Conservation (phyloP, 2,329 filamentous ascomycete genomes). For the Cladosporium sp. region DNA sequence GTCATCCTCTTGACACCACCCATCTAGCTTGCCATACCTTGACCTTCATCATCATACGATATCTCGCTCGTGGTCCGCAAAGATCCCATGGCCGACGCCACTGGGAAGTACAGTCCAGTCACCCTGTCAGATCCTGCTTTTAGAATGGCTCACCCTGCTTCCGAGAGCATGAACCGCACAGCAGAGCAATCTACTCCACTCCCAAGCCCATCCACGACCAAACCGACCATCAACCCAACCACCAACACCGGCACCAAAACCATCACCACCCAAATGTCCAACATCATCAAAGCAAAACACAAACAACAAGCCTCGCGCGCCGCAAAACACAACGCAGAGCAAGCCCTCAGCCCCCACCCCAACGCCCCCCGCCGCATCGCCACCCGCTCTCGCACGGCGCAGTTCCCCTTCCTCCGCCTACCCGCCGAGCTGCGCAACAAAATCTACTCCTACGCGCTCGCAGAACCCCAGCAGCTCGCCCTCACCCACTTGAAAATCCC, state of each 20-base stretch:
- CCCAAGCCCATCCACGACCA: background rate
- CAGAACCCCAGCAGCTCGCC: background rate
- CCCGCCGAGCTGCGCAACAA: conserved; percentile 2
- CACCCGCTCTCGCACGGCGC: background rate
- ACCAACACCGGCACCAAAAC: background rate
- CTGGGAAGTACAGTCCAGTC: no score
- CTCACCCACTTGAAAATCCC: background rate
- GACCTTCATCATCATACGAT: no score
- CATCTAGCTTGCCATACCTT: no score
- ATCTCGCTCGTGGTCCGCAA: no score
- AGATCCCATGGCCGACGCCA: no score
- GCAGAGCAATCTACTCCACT: no score
- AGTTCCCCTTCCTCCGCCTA: background rate
- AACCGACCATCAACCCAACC: background rate
- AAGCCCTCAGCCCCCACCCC: background rate
- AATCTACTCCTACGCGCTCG: background rate
- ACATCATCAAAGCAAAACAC: no score
- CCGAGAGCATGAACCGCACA: no score
- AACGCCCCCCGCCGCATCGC: background rate
- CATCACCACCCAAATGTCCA: background rate
- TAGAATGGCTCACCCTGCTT: no score
- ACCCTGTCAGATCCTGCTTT: no score
- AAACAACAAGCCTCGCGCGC: background rate
- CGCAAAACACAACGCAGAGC: background rate
- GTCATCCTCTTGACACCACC: no score